Evolutionary conservation across 257 asterid species (phyloP).

Genomic region (Striga asiatica): DNA sequence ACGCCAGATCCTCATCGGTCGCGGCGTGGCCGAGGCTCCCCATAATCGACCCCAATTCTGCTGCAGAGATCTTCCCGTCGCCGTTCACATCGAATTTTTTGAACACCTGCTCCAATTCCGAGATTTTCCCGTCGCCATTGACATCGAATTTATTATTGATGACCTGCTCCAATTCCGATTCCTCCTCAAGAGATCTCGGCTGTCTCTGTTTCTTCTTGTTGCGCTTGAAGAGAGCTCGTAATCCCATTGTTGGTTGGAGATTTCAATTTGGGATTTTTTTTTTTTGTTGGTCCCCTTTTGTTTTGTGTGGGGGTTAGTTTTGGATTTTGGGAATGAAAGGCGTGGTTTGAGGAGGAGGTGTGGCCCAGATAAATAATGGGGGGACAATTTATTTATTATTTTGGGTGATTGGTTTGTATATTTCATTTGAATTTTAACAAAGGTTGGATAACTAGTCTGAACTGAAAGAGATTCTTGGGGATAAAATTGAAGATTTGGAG

Average conservation of each 20-base stretch:
- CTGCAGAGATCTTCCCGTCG: constrained; percentile 60
- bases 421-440: too few relatives aligned
- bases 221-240: constrained; percentile 40
- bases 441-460: too few relatives aligned
- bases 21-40: constrained; percentile 51
- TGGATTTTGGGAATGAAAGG: too few relatives aligned
- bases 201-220: constrained; percentile 25
- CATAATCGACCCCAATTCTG: constrained; percentile 66
- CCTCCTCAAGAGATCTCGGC: constrained; percentile 37
- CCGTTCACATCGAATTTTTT: constrained; percentile 77
- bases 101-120: constrained; percentile 67
- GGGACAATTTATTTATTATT: too few relatives aligned
- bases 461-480: too few relatives aligned
- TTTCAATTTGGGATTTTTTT: too few relatives aligned
- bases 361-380: too few relatives aligned
- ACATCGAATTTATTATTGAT: constrained; percentile 45
- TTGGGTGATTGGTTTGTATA: too few relatives aligned
- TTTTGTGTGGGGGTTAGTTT: too few relatives aligned
- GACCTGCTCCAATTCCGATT: constrained; percentile 59
- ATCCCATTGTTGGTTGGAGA: constrained; percentile 35
- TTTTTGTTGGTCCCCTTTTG: too few relatives aligned
- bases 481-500: too few relatives aligned
- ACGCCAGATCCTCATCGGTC: constrained; percentile 43
- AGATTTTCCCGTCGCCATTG: constrained; percentile 36
- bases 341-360: too few relatives aligned